Evolutionary conservation across 345 rosid species (phyloP), one percentile per base, ranked within the genome.

Genomic region (Bruguiera parviflora): DNA sequence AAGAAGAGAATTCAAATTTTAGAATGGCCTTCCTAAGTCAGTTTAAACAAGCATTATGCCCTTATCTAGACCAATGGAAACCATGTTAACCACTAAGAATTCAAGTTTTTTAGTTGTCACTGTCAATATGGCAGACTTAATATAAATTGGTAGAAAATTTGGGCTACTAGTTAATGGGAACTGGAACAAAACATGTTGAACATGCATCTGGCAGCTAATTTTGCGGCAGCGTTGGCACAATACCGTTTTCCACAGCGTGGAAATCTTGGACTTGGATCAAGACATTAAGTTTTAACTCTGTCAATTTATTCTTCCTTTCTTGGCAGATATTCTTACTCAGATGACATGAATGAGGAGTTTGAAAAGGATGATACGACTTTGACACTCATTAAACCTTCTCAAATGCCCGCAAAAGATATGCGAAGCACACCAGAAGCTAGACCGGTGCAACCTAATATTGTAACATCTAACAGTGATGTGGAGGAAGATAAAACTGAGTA

Each of bases 401-500:
- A 82, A 1, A 19, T 67, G 5, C 83, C 93, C 43, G 77, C 89
- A 3, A 87, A 87, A 39, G 92, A 88, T 53, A 69, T 75, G 25
- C 77, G 78, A 73, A 80, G 57, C 66, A 58, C 77, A 49, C 47
- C 85, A 6, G 97, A 87, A 80, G 71, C 86, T 66, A 83, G 82
- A 74, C 64, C 84, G 25, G 64, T 80, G 31, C 74, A 73, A 65
- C 63, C 51, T 27, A 79, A 73, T 37, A 72, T 83, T 2, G 83
- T 69, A 65, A 74, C 77, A 67, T 58, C 73, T 6, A 84, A 77
- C 25, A 76, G 71, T 25, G 90, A 86, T 73, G 18, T 77, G 58
- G 97, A 89, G 82, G 97, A 89, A 91, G 98, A 93, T 67, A 91
- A 92, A 74, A 87, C 85, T 16, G 92, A 80, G 70, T 92, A 75